These are phyloP conservation scores for Coprinopsis sp. DNA, from an alignment of 768 basidiomycete species.

Conservation along the genomic window DNA sequence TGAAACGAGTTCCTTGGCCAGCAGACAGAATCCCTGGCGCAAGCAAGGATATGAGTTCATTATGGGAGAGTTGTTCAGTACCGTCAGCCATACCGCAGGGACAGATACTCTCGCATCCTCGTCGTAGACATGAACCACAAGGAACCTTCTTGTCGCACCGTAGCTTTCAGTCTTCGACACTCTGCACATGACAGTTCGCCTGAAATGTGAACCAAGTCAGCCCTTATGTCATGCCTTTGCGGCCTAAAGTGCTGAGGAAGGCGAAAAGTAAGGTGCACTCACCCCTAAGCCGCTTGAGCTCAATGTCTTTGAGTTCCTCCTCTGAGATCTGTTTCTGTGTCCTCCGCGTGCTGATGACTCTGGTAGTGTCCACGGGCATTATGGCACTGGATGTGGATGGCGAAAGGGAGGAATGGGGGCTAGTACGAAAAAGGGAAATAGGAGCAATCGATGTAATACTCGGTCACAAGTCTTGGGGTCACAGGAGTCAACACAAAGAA, in stretches of 20 bases:
- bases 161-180: slow-evolving; percentile 46
- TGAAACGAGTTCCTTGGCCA: slow-evolving; percentile 57
- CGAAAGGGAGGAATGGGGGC: too few species aligned
- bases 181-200: slow-evolving; percentile 53
- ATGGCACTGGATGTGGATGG: too few species aligned
- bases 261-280: slow-evolving; percentile 10
- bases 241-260: slow-evolving; percentile 5
- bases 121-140: slow-evolving; percentile 46
- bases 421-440: too few species aligned
- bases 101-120: slow-evolving; percentile 63
- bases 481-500: too few species aligned
- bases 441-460: too few species aligned
- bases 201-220: too few species aligned
- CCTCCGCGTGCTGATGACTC: slow-evolving; percentile 32
- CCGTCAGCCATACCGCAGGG: slow-evolving; percentile 39
- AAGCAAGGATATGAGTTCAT: not conserved
- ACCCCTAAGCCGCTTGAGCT: slow-evolving; percentile 47
- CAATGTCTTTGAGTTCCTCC: slow-evolving; percentile 49
- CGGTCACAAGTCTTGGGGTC: too few species aligned
- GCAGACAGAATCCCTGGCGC: slow-evolving; percentile 42
- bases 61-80: not conserved
- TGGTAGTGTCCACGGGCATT: slow-evolving; percentile 44
- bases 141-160: slow-evolving; percentile 51
- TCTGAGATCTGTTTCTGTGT: slow-evolving; percentile 42
- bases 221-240: too few species aligned